phyloP scores from a whole-genome alignment of 768 basidiomycete genomes.

The Naganishia antarctica region DNA sequence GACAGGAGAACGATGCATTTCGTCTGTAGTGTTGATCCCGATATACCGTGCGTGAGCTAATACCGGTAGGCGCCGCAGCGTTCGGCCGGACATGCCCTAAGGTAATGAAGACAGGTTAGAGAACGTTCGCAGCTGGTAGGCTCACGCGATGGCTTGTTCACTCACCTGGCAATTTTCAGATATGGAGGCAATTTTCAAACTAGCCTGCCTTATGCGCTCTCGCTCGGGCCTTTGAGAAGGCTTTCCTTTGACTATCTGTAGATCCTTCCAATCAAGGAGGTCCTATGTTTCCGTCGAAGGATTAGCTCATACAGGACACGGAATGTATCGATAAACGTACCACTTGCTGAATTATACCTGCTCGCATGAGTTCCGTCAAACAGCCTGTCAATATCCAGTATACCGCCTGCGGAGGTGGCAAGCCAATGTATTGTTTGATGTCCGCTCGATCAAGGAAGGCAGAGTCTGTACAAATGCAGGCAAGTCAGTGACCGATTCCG shows the following conservation, averaged over 20 bases:
- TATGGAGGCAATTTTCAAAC: conserved; percentile 61
- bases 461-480: too few species aligned
- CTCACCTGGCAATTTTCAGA: conserved; percentile 74
- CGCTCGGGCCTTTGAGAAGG: conserved; percentile 47
- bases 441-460: conserved; percentile 97
- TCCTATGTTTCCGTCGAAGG: too few species aligned
- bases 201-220: conserved; percentile 57
- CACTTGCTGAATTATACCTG: conserved; percentile 62
- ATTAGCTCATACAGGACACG: not conserved
- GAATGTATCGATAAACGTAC: conserved; percentile 57
- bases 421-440: conserved; percentile 87
- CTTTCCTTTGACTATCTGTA: conserved; percentile 23
- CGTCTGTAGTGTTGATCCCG: conserved; percentile 38
- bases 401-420: conserved; percentile 83
- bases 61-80: conserved; percentile 86
- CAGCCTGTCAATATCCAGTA: conserved; percentile 86
- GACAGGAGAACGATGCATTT: conserved; percentile 49
- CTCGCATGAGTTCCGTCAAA: conserved; percentile 69
- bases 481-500: too few species aligned
- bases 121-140: conserved; percentile 4
- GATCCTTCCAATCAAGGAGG: conserved; percentile 32
- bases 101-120: conserved; percentile 27
- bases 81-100: conserved; percentile 85
- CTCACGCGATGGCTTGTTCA: not conserved
- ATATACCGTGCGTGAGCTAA: conserved; percentile 83